Evolutionary conservation across 2,329 filamentous ascomycete species (phyloP).

Genomic region (Pseudonectria foliicola): DNA sequence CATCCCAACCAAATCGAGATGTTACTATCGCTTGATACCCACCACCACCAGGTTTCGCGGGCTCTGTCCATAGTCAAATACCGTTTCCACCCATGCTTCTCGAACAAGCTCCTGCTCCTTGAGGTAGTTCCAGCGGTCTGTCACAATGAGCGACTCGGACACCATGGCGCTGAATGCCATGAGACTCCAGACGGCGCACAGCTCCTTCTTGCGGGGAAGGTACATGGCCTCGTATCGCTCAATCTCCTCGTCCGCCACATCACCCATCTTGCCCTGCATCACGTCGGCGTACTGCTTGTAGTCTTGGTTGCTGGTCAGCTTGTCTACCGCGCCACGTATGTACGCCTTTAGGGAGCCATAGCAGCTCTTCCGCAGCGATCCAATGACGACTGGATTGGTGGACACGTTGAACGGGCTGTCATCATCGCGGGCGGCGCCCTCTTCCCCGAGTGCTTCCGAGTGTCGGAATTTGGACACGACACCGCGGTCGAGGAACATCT

Average conservation of each 20-base stretch:
- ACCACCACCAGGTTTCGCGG: slow-evolving; percentile 91
- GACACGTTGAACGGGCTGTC: slow-evolving; percentile 45
- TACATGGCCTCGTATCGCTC: slow-evolving; percentile 61
- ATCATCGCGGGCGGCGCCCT: slow-evolving; percentile 7
- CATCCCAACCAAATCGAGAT: background rate
- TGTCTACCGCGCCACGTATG: slow-evolving; percentile 70
- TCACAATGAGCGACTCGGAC: slow-evolving; percentile 82
- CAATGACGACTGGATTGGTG: slow-evolving; percentile 78
- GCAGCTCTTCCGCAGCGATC: slow-evolving; percentile 71
- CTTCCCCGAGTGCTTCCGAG: slow-evolving; percentile 22
- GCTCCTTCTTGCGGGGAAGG: slow-evolving; percentile 62
- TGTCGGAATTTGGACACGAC: slow-evolving; percentile 59
- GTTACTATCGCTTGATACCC: slow-evolving; percentile 62
- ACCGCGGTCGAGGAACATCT: slow-evolving; percentile 80
- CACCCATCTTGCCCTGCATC: slow-evolving; percentile 58
- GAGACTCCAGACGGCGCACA: slow-evolving; percentile 83
- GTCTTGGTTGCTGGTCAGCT: slow-evolving; percentile 54
- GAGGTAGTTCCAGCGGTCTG: slow-evolving; percentile 84
- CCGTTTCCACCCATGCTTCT: slow-evolving; percentile 83
- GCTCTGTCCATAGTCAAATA: slow-evolving; percentile 82
- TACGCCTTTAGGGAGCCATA: slow-evolving; percentile 72
- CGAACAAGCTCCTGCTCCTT: slow-evolving; percentile 65
- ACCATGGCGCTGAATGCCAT: slow-evolving; percentile 94
- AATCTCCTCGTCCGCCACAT: slow-evolving; percentile 70
- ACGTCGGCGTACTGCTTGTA: slow-evolving; percentile 53